Conservation (phyloP, 2,329 filamentous ascomycete species). For the Trichoderma gracile region DNA sequence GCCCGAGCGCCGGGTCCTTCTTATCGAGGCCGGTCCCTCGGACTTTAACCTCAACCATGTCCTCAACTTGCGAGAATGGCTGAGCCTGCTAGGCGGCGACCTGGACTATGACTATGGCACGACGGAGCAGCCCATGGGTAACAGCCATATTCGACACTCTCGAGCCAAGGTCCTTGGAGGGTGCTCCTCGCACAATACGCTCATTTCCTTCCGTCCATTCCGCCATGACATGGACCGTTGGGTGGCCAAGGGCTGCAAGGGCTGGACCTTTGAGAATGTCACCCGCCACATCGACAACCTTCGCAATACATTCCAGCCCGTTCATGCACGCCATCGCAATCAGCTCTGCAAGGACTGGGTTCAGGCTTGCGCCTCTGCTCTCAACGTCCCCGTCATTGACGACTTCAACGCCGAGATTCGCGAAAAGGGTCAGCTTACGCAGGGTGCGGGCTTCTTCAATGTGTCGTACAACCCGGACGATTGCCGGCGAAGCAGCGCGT, state of each 20-base stretch:
- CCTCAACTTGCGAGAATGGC: conserved; percentile 83
- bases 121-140: conserved; percentile 86
- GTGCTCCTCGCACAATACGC: conserved; percentile 90
- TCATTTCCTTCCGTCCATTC: conserved; percentile 90
- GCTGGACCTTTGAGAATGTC: conserved; percentile 85
- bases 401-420: conserved; percentile 88
- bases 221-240: conserved; percentile 85
- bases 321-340: conserved; percentile 82
- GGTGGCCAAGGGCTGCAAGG: conserved; percentile 77
- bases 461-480: conserved; percentile 90
- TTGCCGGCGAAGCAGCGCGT: conserved; percentile 79
- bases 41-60: conserved; percentile 88
- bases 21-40: conserved; percentile 87
- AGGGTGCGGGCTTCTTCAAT: conserved; percentile 86
- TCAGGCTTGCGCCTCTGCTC: conserved; percentile 72
- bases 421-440: conserved; percentile 67
- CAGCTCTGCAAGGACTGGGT: conserved; percentile 93
- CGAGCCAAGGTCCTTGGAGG: conserved; percentile 89
- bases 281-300: conserved; percentile 80
- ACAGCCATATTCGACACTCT: conserved; percentile 89
- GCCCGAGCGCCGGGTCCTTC: conserved; percentile 74
- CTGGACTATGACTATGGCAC: conserved; percentile 91
- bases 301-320: conserved; percentile 86
- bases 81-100: conserved; percentile 79
- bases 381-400: conserved; percentile 76